Conservation (phyloP, 176 grass and related monocot genomes). For the Phyllostachys edulis region DNA sequence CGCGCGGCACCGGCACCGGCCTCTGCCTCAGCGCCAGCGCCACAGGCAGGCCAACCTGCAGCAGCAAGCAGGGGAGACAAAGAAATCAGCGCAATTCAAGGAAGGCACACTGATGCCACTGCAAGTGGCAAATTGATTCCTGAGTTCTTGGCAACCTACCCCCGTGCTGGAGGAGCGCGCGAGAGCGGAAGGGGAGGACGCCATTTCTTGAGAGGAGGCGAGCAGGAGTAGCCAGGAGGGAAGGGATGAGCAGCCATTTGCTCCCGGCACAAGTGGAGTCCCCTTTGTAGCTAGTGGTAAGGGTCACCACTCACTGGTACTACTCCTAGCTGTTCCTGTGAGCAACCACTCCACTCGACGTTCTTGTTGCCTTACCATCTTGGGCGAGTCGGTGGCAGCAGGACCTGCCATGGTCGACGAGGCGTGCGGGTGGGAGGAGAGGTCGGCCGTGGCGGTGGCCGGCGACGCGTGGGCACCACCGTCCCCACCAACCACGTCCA, state of each 20-base stretch:
- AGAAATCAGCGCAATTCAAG: neutral
- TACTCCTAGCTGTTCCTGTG: neutral
- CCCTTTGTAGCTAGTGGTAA: slow-evolving; percentile 7
- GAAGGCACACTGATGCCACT: neutral
- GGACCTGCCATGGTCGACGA: slow-evolving; percentile 12
- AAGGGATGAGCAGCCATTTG: slow-evolving; percentile 13
- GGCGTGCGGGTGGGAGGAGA: neutral
- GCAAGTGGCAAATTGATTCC: neutral
- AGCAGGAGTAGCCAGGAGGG: neutral
- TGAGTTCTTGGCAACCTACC: neutral
- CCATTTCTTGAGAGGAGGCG: slow-evolving; percentile 14
- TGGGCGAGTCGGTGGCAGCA: neutral
- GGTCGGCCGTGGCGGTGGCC: slow-evolving; percentile 28
- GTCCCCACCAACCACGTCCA: slow-evolving; percentile 2
- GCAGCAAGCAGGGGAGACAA: neutral
- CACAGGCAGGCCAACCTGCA: neutral
- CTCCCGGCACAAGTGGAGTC: neutral
- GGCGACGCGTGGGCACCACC: slow-evolving; percentile 35
- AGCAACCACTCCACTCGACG: neutral
- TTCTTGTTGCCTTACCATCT: neutral
- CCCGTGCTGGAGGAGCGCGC: slow-evolving; percentile 4
- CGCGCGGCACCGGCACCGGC: neutral
- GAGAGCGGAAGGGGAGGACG: slow-evolving; percentile 20
- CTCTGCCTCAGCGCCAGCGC: neutral
- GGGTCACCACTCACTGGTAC: neutral